Percentiles rank a stretch among this genome's conserved stretches.
phyloP scores from a whole-genome alignment of 345 rosid genomes.

The Acer yangbiense region DNA sequence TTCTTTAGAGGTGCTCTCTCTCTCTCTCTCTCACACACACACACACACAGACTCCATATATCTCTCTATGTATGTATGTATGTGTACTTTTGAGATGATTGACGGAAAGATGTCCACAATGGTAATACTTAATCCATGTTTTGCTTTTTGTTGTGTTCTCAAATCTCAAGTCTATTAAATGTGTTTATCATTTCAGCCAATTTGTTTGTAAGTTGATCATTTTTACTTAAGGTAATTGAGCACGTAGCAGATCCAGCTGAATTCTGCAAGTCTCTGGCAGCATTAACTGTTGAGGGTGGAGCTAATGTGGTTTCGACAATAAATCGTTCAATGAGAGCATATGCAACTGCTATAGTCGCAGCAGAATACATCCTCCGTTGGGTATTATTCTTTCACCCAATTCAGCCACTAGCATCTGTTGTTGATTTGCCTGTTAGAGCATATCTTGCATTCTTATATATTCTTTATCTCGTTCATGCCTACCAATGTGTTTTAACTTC shows the following conservation, averaged over 20 bases:
- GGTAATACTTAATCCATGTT: background rate
- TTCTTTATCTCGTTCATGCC: slow-evolving; percentile 4
- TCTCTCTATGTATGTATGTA: background rate
- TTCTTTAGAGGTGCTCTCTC: slow-evolving; percentile 66
- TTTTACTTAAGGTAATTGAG: slow-evolving; percentile 74
- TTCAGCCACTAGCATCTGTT: background rate
- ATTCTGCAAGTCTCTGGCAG: slow-evolving; percentile 86
- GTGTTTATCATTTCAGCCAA: background rate
- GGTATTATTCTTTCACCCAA: slow-evolving; percentile 46
- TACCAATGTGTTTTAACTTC: background rate
- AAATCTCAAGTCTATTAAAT: background rate
- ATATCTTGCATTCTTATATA: background rate
- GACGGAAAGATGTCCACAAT: background rate
- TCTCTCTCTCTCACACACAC: slow-evolving; percentile 3
- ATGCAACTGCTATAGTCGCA: slow-evolving; percentile 79
- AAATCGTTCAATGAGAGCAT: slow-evolving; percentile 86
- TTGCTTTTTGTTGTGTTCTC: slow-evolving; percentile 11
- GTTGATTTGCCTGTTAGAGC: background rate
- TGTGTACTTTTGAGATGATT: background rate
- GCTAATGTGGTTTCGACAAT: slow-evolving; percentile 81
- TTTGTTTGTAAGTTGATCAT: slow-evolving; percentile 13
- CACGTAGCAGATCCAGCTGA: slow-evolving; percentile 91
- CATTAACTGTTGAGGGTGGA: slow-evolving; percentile 63
- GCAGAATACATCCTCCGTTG: slow-evolving; percentile 88
- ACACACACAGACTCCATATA: background rate